Base-by-base conservation (phyloP, 192 early-diverging fungal species). In the Coemansia sp. region DNA sequence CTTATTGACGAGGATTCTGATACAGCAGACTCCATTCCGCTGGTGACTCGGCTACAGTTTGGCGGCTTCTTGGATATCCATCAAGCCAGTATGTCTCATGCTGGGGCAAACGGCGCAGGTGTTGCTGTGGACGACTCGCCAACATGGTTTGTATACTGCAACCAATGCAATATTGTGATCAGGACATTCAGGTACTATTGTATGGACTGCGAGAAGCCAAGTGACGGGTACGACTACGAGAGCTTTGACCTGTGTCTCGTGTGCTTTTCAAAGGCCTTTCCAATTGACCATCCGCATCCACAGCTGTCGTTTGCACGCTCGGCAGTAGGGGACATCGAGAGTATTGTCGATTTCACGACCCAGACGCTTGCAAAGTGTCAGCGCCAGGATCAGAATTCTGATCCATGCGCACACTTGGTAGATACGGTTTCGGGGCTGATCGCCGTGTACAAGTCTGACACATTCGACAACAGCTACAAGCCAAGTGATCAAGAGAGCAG, bases 141-240 rank as follows among this genome's bases (percentile, higher is more conserved):
- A 0, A 73, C 81, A 36, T 90, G 87, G 87, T 84, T 84, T 45
- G 87, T 93, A 21, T 87, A 88, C 59, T 95, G 94, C 77, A 89
- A 94, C 60, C 83, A 85, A 67, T 95, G 94, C 72, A 81, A 85
- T 45, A 78, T 92, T n/a, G 83, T 89, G 9, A 93, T 95, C 66
- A 86, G 88, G 45, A 90, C 93, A 42, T 90, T 90, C 60, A 74
- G 92, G 56, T 95, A 90, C 69, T 96, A 90, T 66, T 96, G 94
- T 68, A 90, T 87, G 19, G 88, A 87, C 57, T 96, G 94, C 67
- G 94, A 96, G 73, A 74, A 72, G 16, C 85, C 88, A 0, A 84
- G 84, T 16, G 88, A 87, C 41, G 89, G 88, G 0, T 74, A 85
- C 26, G 85, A 88, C 63, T 88, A 90, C 52, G 73, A 88, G 59